phyloP scores from a whole-genome alignment of 2,329 filamentous ascomycete genomes.

The Tricladium varicosporioides region DNA sequence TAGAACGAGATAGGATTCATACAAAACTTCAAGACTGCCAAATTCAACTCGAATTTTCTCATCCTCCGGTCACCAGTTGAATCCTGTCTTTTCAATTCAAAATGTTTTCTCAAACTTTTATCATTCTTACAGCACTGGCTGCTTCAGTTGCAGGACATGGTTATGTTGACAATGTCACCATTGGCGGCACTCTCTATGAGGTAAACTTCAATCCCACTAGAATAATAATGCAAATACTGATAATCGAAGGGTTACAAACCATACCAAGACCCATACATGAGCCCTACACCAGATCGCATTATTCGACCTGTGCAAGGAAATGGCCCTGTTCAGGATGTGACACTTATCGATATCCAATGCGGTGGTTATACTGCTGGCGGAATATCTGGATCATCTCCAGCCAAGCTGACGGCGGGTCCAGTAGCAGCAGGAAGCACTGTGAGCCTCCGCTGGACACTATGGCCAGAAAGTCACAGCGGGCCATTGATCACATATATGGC shows the following conservation, averaged over 20 bases:
- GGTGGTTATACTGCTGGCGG: constrained; percentile 51
- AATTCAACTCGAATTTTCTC: neutral
- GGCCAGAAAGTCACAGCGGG: constrained; percentile 45
- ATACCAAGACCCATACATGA: constrained; percentile 44
- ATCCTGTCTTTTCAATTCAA: neutral
- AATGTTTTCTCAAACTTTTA: constrained; percentile 12
- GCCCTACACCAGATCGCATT: constrained; percentile 44
- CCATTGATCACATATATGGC: constrained; percentile 61
- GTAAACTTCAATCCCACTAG: constrained; percentile 16
- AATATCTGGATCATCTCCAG: constrained; percentile 47
- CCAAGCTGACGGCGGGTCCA: constrained; percentile 52
- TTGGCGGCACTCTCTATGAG: constrained; percentile 26
- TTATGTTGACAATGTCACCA: constrained; percentile 25
- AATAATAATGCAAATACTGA: too few species aligned
- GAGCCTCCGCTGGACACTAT: constrained; percentile 53
- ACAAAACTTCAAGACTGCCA: neutral
- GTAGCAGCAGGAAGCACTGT: constrained; percentile 53
- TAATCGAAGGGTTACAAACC: constrained; percentile 30
- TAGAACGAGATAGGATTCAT: neutral
- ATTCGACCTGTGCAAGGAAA: constrained; percentile 58
- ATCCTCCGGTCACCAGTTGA: neutral
- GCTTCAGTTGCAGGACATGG: constrained; percentile 18
- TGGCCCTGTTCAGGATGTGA: constrained; percentile 54
- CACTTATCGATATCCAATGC: constrained; percentile 54
- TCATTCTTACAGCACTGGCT: constrained; percentile 14